These are phyloP conservation scores for Ceratocystis cubensis DNA, from an alignment of 2,329 filamentous ascomycete species.

Conservation along the genomic window DNA sequence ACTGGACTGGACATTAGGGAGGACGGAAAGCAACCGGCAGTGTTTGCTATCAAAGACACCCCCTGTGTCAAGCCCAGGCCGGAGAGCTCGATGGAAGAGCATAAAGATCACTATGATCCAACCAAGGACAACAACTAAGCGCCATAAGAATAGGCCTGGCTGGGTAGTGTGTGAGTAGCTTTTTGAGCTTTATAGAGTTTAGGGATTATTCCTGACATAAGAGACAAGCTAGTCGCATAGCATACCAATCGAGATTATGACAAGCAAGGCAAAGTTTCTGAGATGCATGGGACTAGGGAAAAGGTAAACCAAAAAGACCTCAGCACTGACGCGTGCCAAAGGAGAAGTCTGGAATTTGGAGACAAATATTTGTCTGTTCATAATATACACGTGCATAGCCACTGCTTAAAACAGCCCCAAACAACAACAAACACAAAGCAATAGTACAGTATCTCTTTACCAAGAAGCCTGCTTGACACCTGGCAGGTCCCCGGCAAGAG, in stretches of 20 bases:
- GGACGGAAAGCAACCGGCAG: not conserved
- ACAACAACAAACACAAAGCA: not conserved
- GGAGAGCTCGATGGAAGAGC: constrained; percentile 17
- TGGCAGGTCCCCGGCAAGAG: constrained; percentile 70
- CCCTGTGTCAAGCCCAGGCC: not conserved
- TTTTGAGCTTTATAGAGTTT: not conserved
- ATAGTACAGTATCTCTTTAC: constrained; percentile 41
- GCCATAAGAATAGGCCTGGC: not conserved
- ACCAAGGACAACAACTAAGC: constrained; percentile 14
- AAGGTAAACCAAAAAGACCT: not conserved
- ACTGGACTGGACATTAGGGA: not conserved
- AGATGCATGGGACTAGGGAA: not conserved
- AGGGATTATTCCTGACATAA: not conserved
- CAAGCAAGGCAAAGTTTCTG: not conserved
- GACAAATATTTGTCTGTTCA: constrained; percentile 14
- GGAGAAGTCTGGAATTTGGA: not conserved
- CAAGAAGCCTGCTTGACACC: constrained; percentile 95
- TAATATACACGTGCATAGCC: constrained; percentile 17
- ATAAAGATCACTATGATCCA: constrained; percentile 17
- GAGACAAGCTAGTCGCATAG: not conserved
- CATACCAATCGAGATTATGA: not conserved
- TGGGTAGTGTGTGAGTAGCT: not conserved
- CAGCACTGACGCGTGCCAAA: not conserved
- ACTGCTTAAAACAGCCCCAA: not conserved
- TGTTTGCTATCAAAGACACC: not conserved